Base-by-base conservation (phyloP, 768 basidiomycete species). In the Tylopilus vinaceipallidus region DNA sequence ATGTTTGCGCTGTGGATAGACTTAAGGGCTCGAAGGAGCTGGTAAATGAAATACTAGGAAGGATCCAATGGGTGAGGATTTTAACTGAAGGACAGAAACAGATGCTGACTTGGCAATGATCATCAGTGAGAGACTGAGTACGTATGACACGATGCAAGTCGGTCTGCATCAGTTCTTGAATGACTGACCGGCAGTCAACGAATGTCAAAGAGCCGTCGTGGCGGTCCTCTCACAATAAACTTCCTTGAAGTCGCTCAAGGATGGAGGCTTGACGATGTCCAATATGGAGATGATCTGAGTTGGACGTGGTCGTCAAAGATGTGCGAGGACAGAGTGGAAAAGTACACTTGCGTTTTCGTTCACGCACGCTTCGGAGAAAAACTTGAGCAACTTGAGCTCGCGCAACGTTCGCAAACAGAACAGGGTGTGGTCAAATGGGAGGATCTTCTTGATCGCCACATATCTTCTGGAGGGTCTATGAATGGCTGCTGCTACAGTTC, bases 381-480 rank as follows among this genome's bases (percentile, higher is more conserved):
- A 89, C 66, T 86, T 87, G 66, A 89, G 78, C 17, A 97, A 75
- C 72, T 97, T 95, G 66, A 97, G 78, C 72, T 97, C 95, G 52
- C 94, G 80, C 45, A 97, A 74, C 2, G 94, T 98, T 50, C 88
- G 79, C 64, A 95, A 73, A 60, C 88, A 91, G 73, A 94, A 95
- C 68, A 95, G 77, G 27, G 90, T 86, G 65, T 95, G 94, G 62
- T 95, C 94, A 68, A 97, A 95, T 9, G 93, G 94, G 35, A 89
- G 82, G 61, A 97, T 87, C 72, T 91, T 93, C 80, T 95, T 98
- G 73, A 95, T 95, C 36, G 94, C 95, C 14, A 98, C 92, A 66
- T 91, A 82, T 52, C 83, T 82, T 27, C 85, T 82, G 8, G 84
- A 82, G 6, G 89, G 87, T 58, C 82, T 81, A 71, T 97, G 93